Base-by-base conservation (phyloP, 768 basidiomycete genomes). In the Phlebiopsis flavidoalba region DNA sequence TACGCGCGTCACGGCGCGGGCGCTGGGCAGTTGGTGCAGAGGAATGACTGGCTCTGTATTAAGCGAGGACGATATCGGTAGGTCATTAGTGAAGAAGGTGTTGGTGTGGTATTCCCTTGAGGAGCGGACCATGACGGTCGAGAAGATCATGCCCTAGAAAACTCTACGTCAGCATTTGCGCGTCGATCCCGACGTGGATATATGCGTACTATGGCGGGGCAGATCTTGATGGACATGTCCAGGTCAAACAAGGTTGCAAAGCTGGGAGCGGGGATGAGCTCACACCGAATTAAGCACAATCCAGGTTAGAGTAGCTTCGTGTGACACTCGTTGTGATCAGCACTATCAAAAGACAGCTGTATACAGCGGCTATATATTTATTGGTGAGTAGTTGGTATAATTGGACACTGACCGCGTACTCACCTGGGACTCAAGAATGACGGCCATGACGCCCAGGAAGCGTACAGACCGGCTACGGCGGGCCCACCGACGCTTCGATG, bases 71-170 rank as follows among this genome's bases (percentile, higher is more conserved):
- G 40, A 43, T 12, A 43, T 17, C 17, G 40, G 3, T 43, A 43
- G 3, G 10, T 43, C 40, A 17, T 43, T 43, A 6, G 37, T 31
- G 3, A 47, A 11, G 48, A 24, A 45, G 5, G 53, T 47, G 33
- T 33, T 26, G 35, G 24, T 33, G 33, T 33, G 35, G 43, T 19
- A 24, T 35, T 62, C 57, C 8, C 24, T 17, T 6, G 62, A 63
- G 33, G 70, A 62, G 31, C 68, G 70, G 35, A 70, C 64, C 48
- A 71, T 71, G 5, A 71, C 68, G 51, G 63, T 64, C 37, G 70
- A 69, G 54, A 70, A 71, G 36, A 64, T 46, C 40, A 57, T 56
- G 43, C 62, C 62, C 62, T 63, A 45, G n/a, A 36, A 19, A 43
- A 12, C 33, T 10, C 15, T 36, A 11, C 26, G 36, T 8, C 10